Conservation (phyloP, 768 basidiomycete species). For the Filobasidium wieringae region DNA sequence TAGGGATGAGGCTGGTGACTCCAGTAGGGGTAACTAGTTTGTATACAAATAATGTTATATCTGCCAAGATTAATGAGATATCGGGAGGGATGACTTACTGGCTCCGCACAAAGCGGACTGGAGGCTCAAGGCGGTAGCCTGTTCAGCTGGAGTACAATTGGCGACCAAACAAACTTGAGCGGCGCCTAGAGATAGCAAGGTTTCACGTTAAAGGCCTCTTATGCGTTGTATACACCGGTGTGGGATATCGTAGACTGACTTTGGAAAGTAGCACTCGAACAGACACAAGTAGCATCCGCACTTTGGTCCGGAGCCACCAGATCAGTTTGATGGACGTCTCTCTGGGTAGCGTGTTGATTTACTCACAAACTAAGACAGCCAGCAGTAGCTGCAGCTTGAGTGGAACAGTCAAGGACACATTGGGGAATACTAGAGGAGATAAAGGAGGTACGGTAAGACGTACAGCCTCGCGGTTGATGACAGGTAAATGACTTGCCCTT, state of each 20-base stretch:
- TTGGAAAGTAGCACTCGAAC: slow-evolving; percentile 27
- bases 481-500: slow-evolving; percentile 1
- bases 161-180: slow-evolving; percentile 3
- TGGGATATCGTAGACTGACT: neutral
- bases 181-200: neutral
- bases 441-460: neutral
- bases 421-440: slow-evolving; percentile 14
- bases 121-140: slow-evolving; percentile 22
- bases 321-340: neutral
- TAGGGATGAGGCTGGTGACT: neutral
- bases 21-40: slow-evolving; percentile 15
- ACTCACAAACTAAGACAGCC: slow-evolving; percentile 26
- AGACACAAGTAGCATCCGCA: slow-evolving; percentile 29
- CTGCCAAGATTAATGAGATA: neutral
- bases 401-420: slow-evolving; percentile 29
- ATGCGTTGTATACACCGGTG: too few species aligned
- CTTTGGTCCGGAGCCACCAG: too few species aligned
- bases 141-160: slow-evolving; percentile 28
- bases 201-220: neutral
- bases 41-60: neutral
- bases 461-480: neutral
- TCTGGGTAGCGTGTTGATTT: neutral
- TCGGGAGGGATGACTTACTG: neutral
- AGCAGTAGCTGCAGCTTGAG: slow-evolving; percentile 23
- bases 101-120: slow-evolving; percentile 25